Evolutionary conservation across 352 stramenopile species (phyloP).

Genomic region (Aphanomyces euteiches): DNA sequence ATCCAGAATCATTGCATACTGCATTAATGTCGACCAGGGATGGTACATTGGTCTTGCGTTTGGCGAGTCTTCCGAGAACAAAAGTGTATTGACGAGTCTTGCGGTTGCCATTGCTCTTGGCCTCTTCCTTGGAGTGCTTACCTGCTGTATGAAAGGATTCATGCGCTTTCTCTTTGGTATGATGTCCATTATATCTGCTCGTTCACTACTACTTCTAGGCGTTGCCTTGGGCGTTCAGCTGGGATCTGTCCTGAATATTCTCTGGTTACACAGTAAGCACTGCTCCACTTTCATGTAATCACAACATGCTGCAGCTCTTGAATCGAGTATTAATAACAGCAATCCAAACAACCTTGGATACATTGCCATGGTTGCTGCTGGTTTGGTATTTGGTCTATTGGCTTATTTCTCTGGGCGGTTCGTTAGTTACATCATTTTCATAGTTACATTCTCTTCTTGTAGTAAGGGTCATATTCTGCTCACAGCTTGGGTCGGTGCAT

Average conservation of each 20-base stretch:
- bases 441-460: background rate
- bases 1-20: too few relatives aligned
- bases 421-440: background rate
- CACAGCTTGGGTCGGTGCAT: conserved; percentile 26
- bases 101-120: background rate
- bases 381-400: background rate
- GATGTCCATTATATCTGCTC: background rate
- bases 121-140: conserved; percentile 15
- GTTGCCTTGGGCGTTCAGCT: conserved; percentile 23
- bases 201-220: background rate
- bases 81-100: conserved; percentile 3
- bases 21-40: background rate
- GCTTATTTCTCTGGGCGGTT: conserved; percentile 17
- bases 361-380: conserved; percentile 9
- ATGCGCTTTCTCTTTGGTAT: conserved; percentile 29
- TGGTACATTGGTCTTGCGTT: conserved; percentile 16
- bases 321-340: background rate
- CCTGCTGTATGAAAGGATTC: conserved; percentile 1
- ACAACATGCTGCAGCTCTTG: background rate
- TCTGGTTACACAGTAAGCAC: conserved; percentile 22
- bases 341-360: conserved; percentile 24
- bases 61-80: background rate
- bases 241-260: conserved; percentile 25
- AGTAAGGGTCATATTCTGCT: conserved; percentile 22
- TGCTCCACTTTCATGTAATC: background rate